phyloP scores from a whole-genome alignment of 1,284 basidiomycete species.

The Trichosporon faecale region DNA sequence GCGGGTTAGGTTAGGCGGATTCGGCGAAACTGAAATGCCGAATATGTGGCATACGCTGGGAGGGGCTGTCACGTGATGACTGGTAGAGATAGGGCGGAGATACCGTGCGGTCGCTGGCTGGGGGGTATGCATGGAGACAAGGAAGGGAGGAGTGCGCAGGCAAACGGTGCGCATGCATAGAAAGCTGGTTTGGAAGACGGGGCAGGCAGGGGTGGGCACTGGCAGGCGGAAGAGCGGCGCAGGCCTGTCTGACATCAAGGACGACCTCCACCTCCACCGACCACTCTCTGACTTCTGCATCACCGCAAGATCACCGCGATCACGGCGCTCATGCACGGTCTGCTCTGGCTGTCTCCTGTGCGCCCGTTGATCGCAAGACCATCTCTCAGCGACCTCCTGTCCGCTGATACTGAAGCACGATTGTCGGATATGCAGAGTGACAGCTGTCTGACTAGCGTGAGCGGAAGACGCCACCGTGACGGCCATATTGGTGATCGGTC shows the following conservation, averaged over 20 bases:
- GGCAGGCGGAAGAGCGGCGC: too few species aligned
- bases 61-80: neutral
- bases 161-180: neutral
- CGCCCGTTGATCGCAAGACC: neutral
- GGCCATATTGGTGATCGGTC: neutral
- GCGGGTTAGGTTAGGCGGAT: neutral
- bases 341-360: too few species aligned
- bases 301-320: too few species aligned
- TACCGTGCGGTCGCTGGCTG: neutral
- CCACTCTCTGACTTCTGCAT: neutral
- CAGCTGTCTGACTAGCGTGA: neutral
- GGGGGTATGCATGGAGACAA: too few species aligned
- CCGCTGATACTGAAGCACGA: neutral
- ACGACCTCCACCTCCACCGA: neutral
- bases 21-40: neutral
- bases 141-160: too few species aligned
- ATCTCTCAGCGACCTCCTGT: neutral
- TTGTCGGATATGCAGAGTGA: neutral
- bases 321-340: too few species aligned
- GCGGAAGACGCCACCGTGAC: slow-evolving; percentile 1
- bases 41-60: neutral
- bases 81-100: too few species aligned
- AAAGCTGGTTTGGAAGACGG: too few species aligned
- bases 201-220: too few species aligned
- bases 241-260: neutral